Conservation (phyloP, 768 basidiomycete genomes). For the Glaciozyma antarctica region DNA sequence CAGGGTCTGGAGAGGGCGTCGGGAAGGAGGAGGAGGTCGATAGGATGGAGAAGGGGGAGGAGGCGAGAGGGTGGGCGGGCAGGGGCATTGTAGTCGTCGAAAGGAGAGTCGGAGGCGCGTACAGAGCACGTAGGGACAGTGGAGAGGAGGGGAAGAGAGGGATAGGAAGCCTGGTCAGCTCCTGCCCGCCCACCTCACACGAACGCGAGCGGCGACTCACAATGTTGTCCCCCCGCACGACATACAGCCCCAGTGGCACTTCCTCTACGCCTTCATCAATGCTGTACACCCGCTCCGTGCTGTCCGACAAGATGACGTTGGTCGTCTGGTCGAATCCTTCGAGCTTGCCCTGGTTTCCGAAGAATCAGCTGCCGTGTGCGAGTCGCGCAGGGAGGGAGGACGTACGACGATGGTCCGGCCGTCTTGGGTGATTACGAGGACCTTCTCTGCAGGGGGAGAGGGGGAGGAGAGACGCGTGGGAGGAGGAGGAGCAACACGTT, state of each 20-base stretch:
- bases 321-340: conserved; percentile 91
- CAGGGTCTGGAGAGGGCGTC: conserved; percentile 37
- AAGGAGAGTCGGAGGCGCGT: too few relatives aligned
- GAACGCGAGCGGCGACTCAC: conserved; percentile 49
- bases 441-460: conserved; percentile 53
- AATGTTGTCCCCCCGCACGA: conserved; percentile 97
- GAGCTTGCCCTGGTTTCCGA: conserved; percentile 61
- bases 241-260: conserved; percentile 84
- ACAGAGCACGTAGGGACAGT: not conserved
- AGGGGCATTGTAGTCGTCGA: too few relatives aligned
- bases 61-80: too few relatives aligned
- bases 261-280: conserved; percentile 88
- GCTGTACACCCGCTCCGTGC: conserved; percentile 85
- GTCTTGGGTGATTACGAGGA: conserved; percentile 89
- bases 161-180: not conserved
- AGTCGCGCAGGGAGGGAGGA: conserved; percentile 20
- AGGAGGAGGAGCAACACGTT: not conserved
- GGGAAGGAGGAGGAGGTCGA: not conserved
- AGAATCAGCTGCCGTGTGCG: not conserved
- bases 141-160: not conserved
- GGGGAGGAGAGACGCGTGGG: not conserved
- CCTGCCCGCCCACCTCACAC: not conserved
- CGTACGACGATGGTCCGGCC: conserved; percentile 86
- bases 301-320: conserved; percentile 88
- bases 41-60: too few relatives aligned